Percentiles rank a stretch among this genome's conserved stretches.
Evolutionary conservation across 768 basidiomycete species (phyloP).

Genomic region (Saitozyma sp.): DNA sequence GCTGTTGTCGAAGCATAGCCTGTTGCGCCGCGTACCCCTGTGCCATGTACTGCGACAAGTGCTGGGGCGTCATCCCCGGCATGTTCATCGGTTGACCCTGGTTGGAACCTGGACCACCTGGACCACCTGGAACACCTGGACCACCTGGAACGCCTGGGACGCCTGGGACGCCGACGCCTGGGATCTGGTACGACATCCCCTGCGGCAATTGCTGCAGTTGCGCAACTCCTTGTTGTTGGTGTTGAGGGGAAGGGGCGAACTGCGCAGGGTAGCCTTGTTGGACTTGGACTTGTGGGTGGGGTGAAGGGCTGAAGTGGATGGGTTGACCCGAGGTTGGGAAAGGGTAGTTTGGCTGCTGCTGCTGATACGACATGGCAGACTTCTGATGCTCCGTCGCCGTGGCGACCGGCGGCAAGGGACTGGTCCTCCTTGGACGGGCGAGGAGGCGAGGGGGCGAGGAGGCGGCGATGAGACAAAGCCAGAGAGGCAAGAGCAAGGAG

Average conservation of each 20-base stretch:
- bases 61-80: neutral
- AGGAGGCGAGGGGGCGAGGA: too few species aligned
- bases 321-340: neutral
- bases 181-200: too few species aligned
- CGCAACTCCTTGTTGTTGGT: neutral
- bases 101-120: neutral
- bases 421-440: neutral
- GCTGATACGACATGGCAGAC: neutral
- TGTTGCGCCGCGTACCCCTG: neutral
- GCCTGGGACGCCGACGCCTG: too few species aligned
- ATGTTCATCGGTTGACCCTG: neutral
- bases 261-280: neutral
- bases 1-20: neutral
- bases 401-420: neutral
- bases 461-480: neutral
- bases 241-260: neutral
- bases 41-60: neutral
- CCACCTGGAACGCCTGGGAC: too few species aligned
- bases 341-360: neutral
- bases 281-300: neutral
- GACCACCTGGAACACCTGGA: neutral
- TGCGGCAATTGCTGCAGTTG: neutral
- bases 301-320: neutral
- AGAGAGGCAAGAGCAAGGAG: neutral
- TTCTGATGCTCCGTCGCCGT: neutral